Evolutionary conservation across 2,329 filamentous ascomycete species (phyloP).

Genomic region (Neofusicoccum umdonicola): DNA sequence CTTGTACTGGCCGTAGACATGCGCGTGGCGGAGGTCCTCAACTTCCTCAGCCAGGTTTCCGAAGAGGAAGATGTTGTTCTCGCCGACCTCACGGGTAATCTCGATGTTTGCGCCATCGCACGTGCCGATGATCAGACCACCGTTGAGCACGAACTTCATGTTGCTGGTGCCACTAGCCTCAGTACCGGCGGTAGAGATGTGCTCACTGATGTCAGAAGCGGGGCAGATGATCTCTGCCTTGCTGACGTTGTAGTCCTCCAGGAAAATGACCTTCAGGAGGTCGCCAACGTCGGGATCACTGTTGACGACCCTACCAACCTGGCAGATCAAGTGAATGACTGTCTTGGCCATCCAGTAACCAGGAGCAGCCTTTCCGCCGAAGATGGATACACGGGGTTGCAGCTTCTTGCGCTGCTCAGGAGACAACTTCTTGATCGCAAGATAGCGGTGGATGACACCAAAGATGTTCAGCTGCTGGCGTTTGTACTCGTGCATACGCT

Average conservation of each 20-base stretch:
- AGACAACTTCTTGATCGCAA: constrained; percentile 81
- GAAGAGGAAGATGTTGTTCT: constrained; percentile 98
- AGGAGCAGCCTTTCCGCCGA: constrained; percentile 94
- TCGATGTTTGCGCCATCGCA: constrained; percentile 98
- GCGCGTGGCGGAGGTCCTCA: constrained; percentile 87
- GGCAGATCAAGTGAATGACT: constrained; percentile 94
- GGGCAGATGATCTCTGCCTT: constrained; percentile 97
- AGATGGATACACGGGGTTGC: constrained; percentile 86
- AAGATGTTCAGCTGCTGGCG: constrained; percentile 99
- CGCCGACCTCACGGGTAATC: constrained; percentile 94
- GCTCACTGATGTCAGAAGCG: constrained; percentile 94
- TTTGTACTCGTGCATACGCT: constrained; percentile 99
- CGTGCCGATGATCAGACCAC: constrained; percentile 94
- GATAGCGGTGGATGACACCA: constrained; percentile 91
- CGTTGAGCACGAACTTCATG: constrained; percentile 99
- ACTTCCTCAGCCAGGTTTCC: constrained; percentile 95
- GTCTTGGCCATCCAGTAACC: constrained; percentile 99
- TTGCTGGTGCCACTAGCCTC: constrained; percentile 88
- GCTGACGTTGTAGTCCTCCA: constrained; percentile 98
- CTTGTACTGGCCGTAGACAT: constrained; percentile 77
- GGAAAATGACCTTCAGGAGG: constrained; percentile 91
- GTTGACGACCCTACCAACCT: constrained; percentile 86
- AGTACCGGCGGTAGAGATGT: constrained; percentile 96
- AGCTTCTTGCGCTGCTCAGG: constrained; percentile 83
- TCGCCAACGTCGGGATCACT: constrained; percentile 89